Evolutionary conservation across 2,329 filamentous ascomycete genomes (phyloP), one percentile per base, ranked within the genome.

Genomic region (Didymella lethalis): DNA sequence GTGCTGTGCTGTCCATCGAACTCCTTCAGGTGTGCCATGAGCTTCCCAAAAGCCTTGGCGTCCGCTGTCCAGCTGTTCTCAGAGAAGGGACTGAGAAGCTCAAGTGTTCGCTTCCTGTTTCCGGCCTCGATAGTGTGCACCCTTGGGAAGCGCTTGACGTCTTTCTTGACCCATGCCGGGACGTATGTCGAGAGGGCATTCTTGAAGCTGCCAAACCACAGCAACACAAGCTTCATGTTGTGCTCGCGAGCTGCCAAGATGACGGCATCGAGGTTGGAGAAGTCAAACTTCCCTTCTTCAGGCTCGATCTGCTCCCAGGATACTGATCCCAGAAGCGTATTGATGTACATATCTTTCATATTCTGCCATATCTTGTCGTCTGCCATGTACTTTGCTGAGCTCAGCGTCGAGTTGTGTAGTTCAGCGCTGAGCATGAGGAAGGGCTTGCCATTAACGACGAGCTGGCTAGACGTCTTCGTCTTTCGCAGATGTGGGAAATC

Each of bases 201-300:
- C 64, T 83, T 82, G 70, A 79, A 83, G 16, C 76, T 77, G 7
- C 80, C 81, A 64, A 83, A 82, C 81, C 81, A 83, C 10, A 82
- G 64, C 29, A 82, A 61, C 0, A 82, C 70, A 12, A 83, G 65
- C 34, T 75, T 74, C 26, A 82, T 61, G 3, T 64, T 74, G 61
- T 81, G 71, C 40, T 68, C 59, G 16, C 78, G 67, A 7, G 79
- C 80, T 44, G 66, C 77, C 1, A 66, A 16, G 31, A 82, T 75
- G 28, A 80, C 64, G 40, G 74, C 65, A 40, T 82, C 79, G 8
- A 83, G 64, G 50, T 80, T 75, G 2, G 63, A 50, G 48, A 82
- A 82, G 51, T 79, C 72, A 56, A 82, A 83, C 1, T 69, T 64
- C 3, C 77, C 79, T 63, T 83, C 81, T 1, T 63, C 67, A 6